Base-by-base conservation (phyloP, 176 grass and related monocot genomes). In the Phragmites australis region DNA sequence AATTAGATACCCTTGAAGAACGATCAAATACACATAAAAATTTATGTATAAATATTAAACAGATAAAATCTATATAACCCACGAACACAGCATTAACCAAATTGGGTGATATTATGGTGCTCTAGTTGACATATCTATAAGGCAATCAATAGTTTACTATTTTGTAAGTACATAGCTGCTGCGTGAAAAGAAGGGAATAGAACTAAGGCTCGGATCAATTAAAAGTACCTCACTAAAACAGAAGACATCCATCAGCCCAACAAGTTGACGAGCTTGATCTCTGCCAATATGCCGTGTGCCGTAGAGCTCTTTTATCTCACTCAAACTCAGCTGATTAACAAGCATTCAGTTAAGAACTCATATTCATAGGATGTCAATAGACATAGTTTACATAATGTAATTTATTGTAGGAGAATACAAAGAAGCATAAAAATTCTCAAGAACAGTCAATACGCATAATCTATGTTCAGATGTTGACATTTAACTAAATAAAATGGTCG, bases 181-280 rank as follows among this genome's bases (percentile, higher is more conserved):
- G 52, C 37, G 59, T 52, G 26, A 74, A 87, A 81, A 68, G 11
- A 76, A 75, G 50, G 29, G 22, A 40, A 32, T 23, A 61, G n/a
- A 81, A 31, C 51, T 29, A 54, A 67, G 49, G 14, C 18, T 80
- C 23, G 3, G n/a, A 79, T 79, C 42, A 86, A 80, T 72, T 67
- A 31, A 85, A 73, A 48, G 34, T 89, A 98, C 96, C 96, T 98
- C 92, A 19, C 96, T 99, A 70, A 95, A 99, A 86, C 96, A 99
- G 86, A 99, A 99, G 61, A 99, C 91, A 78, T 99, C 96, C 96
- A 99, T 99, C 60, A 99, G 66, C 46, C 92, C 92, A 94, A 95
- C 96, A 85, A 99, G 92, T 42, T 85, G 78, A 64, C 75, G 88
- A 81, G 48, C 86, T 78, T 91, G 88, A 81, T 83, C 84, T 79